Conservation (phyloP, 495 filamentous ascomycete genomes). For the Penicillium canescens region DNA sequence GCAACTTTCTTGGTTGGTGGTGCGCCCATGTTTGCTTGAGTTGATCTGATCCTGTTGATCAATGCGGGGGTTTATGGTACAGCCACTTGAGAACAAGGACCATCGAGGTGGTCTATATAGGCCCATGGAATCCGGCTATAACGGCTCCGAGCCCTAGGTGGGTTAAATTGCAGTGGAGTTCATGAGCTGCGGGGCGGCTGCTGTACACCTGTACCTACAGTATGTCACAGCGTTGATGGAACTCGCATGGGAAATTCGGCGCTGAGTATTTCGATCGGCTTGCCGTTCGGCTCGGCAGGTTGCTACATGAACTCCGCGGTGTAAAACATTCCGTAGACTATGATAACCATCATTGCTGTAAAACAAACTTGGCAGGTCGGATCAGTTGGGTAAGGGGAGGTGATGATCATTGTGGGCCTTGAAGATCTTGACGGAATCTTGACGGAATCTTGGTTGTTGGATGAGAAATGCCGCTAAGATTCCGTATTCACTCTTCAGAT, state of each 20-base stretch:
- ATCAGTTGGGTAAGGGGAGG: too few species aligned
- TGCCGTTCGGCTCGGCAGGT: too few species aligned
- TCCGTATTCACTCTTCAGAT: too few species aligned
- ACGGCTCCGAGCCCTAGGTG: not conserved
- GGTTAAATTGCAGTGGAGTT: too few species aligned
- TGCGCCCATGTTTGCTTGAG: not conserved
- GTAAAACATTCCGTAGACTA: too few species aligned
- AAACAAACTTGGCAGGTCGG: not conserved
- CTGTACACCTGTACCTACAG: too few species aligned
- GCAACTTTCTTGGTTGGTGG: conserved; percentile 21
- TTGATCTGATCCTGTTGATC: not conserved
- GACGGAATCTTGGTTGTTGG: not conserved
- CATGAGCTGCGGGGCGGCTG: too few species aligned
- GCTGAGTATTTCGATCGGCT: too few species aligned
- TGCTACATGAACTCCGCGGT: too few species aligned
- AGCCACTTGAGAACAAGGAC: not conserved
- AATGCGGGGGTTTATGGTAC: not conserved
- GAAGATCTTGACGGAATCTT: conserved; percentile 1
- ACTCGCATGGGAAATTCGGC: too few species aligned
- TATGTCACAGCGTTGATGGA: too few species aligned
- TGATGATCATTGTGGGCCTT: not conserved
- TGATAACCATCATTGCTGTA: not conserved
- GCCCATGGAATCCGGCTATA: not conserved
- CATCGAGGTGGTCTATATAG: not conserved
- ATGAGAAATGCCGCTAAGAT: too few species aligned